Percentiles rank a stretch among this genome's conserved stretches.
Evolutionary conservation across 306 rosid species (phyloP).

Genomic region (Vicia villosa): DNA sequence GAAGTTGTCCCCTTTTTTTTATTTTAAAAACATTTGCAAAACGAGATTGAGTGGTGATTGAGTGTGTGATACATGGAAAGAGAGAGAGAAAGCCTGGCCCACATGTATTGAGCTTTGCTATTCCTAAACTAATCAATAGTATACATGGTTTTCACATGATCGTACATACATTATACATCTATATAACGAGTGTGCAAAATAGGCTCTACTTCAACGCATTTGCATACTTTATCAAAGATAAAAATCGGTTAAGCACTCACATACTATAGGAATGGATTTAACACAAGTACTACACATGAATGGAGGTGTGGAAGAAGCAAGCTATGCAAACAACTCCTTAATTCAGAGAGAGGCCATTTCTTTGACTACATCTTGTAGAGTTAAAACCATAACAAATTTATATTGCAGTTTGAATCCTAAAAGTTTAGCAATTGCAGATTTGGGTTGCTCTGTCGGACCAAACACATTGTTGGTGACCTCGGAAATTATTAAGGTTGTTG

Average conservation of each 20-base stretch:
- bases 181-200: not conserved
- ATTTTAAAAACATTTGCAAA: too few relatives aligned
- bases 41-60: too few relatives aligned
- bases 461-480: not conserved
- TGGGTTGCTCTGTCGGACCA: not conserved
- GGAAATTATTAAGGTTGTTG: not conserved
- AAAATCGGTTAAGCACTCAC: not conserved
- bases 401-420: not conserved
- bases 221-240: too few relatives aligned
- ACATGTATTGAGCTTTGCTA: too few relatives aligned
- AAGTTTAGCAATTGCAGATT: not conserved
- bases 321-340: too few relatives aligned
- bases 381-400: not conserved
- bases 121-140: too few relatives aligned
- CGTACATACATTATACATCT: not conserved
- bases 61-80: too few relatives aligned
- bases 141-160: not conserved
- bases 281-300: not conserved
- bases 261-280: not conserved
- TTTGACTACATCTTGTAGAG: not conserved
- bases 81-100: too few relatives aligned
- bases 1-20: too few relatives aligned
- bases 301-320: too few relatives aligned
- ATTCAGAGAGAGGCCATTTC: too few relatives aligned
- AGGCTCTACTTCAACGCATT: not conserved